Base-by-base conservation (phyloP, 208 protist species). In the Acanthamoeba comandoni region DNA sequence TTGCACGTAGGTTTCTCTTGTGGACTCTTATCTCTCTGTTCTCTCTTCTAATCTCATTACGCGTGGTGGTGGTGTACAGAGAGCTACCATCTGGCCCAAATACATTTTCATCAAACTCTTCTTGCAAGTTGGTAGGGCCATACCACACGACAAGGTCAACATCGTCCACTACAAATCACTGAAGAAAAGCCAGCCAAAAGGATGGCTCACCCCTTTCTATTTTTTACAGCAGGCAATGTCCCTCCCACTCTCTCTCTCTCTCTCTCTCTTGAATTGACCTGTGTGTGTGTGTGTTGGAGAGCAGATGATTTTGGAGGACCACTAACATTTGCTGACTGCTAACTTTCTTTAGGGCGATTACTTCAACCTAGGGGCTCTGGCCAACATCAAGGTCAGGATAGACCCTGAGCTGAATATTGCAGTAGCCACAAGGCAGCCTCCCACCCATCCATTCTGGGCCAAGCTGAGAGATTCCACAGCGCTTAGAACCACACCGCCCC, bases 61-160 rank as follows among this genome's bases (percentile, higher is more conserved):
- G 9, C 22, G 31, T 5, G 5, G 35, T 7, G 9, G 9, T 26
- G 13, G 24, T 4, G n/a, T 19, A 43, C 22, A 79, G 70, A 13
- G 70, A 79, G 48, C 70, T 0, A 79, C 70, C 17, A 79, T 79
- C 31, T 79, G 70, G 70, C 70, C 70, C 35, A 79, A 79, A 49
- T 79, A 79, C 35, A 79, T 79, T 49, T 79, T 79, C 35, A 53
- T 79, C 31, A 79, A 79, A 49, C 43, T 79, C 48, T 79, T 79
- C 11, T 22, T 79, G 2, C 70, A 79, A 19, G 70, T 55, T 12
- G 70, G 70, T 9, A 39, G 70, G n/a, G 70, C 57, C 7, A 39
- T 79, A n/a, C 70, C 70, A 13, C 70, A 39, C 7, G 9, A 22
- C 70, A 0, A 55, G 70, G 70, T 79, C 70, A 79, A 79, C 43